phyloP scores from a whole-genome alignment of 805 yeast species.

The Pichia pseudocactophila region DNA sequence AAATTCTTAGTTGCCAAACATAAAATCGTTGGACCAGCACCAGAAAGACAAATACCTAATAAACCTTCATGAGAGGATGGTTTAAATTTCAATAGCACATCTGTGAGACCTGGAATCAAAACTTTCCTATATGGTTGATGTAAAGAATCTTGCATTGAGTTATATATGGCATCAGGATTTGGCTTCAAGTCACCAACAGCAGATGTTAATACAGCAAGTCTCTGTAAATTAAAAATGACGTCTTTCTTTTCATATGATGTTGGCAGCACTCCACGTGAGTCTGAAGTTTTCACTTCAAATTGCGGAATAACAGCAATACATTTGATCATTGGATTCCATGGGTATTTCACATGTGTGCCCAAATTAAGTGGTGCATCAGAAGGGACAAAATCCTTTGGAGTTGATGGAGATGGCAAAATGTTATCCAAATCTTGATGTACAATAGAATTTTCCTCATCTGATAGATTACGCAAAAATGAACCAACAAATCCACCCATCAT shows the following conservation, averaged over 20 bases:
- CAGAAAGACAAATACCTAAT: conserved; percentile 89
- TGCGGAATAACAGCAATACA: conserved; percentile 90
- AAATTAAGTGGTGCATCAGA: conserved; percentile 78
- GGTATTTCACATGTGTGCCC: conserved; percentile 82
- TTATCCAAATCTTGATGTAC: conserved; percentile 80
- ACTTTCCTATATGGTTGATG: conserved; percentile 96
- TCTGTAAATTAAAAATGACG: conserved; percentile 85
- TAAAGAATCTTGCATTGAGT: conserved; percentile 93
- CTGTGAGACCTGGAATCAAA: conserved; percentile 83
- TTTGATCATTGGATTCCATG: conserved; percentile 72
- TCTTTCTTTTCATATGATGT: conserved; percentile 67
- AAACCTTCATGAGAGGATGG: conserved; percentile 79
- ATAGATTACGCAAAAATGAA: conserved; percentile 76
- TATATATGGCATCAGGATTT: conserved; percentile 71
- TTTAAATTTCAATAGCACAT: conserved; percentile 69
- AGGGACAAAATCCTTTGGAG: conserved; percentile 50
- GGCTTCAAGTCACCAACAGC: conserved; percentile 80
- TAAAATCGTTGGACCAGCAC: conserved; percentile 96
- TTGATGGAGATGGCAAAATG: conserved; percentile 48
- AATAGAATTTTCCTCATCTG: conserved; percentile 59
- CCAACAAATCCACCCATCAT: conserved; percentile 99
- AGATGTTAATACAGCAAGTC: conserved; percentile 85
- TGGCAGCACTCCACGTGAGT: conserved; percentile 85
- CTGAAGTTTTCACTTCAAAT: conserved; percentile 90
- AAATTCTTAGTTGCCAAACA: conserved; percentile 88